Evolutionary conservation across 2,329 filamentous ascomycete species (phyloP), one percentile per base, ranked within the genome.

Genomic region (Rhynchosporium secalis): DNA sequence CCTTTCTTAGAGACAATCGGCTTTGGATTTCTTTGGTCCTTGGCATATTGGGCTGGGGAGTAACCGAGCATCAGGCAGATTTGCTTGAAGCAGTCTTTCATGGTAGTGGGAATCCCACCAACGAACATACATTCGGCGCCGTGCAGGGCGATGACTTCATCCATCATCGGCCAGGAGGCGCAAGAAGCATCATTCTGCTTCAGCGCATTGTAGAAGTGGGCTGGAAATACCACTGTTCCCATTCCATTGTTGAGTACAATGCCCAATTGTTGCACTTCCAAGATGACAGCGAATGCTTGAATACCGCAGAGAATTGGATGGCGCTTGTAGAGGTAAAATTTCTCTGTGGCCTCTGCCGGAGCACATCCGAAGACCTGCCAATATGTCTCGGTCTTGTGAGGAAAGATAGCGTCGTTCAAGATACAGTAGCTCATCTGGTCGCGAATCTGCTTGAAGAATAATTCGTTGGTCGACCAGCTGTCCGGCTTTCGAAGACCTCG

Each of bases 291-390:
- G 29, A 62, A 65, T 3, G 63, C 59, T 2, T 60, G 31, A 8
- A 65, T 45, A 1, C 65, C 61, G n/a, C 61, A 65, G 5, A 67
- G 51, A 10, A 65, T 46, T 6, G 65, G 65, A 7, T 67, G 56
- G 13, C 58, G 40, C 47, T 60, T 62, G n/a, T 54, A 52, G 1
- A 67, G 36, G 45, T 64, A 67, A 33, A 61, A 61, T 8, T 48
- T 45, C n/a, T 65, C 61, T 10, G 26, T 36, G n/a, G 55, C 61
- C 3, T 31, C 12, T 20, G 43, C 15, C 40, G 33, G 6, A n/a
- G 7, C 28, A 1, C 20, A 6, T 45, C 29, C 12, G 4, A 31
- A 15, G 29, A 2, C 29, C 6, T 28, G 7, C 47, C 51, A 58
- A 4, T 26, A 4, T 12, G 26, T 12, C 3, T 20, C 20, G 20